Base-by-base conservation (phyloP, 1,284 basidiomycete genomes). In the Cryptococcus floricola region DNA sequence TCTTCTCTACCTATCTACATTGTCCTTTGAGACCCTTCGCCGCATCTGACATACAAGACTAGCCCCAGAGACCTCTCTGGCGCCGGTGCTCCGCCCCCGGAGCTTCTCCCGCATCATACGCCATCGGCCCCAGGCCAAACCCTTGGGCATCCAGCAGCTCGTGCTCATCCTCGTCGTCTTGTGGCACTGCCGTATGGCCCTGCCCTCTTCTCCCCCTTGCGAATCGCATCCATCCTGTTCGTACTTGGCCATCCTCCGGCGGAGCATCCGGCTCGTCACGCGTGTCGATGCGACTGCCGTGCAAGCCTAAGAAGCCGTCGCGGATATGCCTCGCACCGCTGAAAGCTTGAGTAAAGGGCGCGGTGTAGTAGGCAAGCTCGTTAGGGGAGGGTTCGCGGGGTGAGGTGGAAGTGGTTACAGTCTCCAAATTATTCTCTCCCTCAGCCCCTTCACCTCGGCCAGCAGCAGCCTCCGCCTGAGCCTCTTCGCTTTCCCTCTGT, bases 121-220 rank as follows among this genome's bases (percentile, higher is more conserved):
- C 57, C 54, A 73, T 66, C 10, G 73, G 66, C 56, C 67, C 67
- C 47, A 73, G 53, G 4, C 68, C 71, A 43, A 67, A 75, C 3
- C 70, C 67, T 50, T 71, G 68, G 23, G 71, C 73, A 50, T 71
- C 70, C 10, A 75, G 61, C 54, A 75, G 57, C 58, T 74, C 73
- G 41, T 69, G 61, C 52, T 64, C 68, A 19, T 50, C 52, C 31
- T 53, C 50, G 25, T 59, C 57, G 23, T 63, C 53, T 39, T 63
- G 63, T n/a, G 56, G 51, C 27, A 69, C 53, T 1, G 66, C 60
- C n/a, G 68, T 56, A 58, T 69, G 68, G 31, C 62, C 62, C 44
- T 64, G 44, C 5, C 64, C 63, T 58, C 69, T 48, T 39, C 60
- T 18, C 46, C 58, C 18, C 48, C 50, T 28, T n/a, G 61, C 19